Conservation (phyloP, 108 stramenopile species). For the Nitzschia sp. region DNA sequence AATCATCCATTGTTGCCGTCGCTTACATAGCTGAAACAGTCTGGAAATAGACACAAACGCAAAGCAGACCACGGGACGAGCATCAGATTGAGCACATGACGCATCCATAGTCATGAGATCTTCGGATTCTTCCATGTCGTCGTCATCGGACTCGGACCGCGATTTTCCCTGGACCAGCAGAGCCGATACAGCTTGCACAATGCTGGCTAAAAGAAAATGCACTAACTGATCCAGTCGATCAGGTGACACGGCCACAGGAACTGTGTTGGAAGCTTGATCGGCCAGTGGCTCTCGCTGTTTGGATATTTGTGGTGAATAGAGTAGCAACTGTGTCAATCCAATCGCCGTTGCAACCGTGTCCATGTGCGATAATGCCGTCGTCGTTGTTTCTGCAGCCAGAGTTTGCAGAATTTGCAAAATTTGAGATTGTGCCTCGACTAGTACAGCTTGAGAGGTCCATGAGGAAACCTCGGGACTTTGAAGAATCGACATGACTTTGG, state of each 20-base stretch:
- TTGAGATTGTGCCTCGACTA: slow-evolving; percentile 6
- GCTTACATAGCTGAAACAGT: neutral
- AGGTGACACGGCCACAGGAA: neutral
- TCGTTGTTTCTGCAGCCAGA: neutral
- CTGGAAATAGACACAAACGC: neutral
- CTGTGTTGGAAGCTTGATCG: neutral
- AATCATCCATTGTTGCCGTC: slow-evolving; percentile 7
- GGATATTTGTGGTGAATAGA: neutral
- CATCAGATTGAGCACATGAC: slow-evolving; percentile 2
- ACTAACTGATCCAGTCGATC: slow-evolving; percentile 3
- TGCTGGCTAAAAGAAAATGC: neutral
- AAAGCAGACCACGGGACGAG: slow-evolving; percentile 4
- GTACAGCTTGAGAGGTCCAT: neutral
- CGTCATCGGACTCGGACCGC: neutral
- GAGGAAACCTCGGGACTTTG: neutral
- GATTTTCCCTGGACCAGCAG: neutral
- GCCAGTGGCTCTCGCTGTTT: neutral
- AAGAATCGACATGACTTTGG: neutral
- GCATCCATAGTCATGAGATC: slow-evolving; percentile 10
- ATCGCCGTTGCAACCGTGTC: slow-evolving; percentile 3
- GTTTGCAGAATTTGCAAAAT: neutral
- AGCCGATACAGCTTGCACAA: neutral
- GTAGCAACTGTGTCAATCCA: slow-evolving; percentile 8
- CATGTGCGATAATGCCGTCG: neutral
- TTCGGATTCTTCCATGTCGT: neutral